A percentile compares a stretch with the other conserved stretches of the same genome.
Evolutionary conservation across 2,329 filamentous ascomycete genomes (phyloP).

Genomic region (Colletotrichum sp.): DNA sequence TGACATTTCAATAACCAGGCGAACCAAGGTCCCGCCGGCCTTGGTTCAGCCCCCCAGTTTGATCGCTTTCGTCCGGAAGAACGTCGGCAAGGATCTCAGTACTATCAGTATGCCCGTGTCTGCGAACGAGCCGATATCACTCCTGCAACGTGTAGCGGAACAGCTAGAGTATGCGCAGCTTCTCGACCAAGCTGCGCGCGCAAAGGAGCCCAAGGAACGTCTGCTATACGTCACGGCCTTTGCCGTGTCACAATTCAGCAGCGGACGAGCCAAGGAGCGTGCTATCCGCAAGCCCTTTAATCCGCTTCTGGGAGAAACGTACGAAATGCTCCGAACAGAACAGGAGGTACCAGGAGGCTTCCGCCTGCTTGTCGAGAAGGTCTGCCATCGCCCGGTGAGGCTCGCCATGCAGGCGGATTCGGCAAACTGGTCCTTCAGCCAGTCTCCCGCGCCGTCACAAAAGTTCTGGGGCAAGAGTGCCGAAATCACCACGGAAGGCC

Average conservation of each 20-base stretch:
- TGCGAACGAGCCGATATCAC: conserved; percentile 88
- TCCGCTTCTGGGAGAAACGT: conserved; percentile 94
- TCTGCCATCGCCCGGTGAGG: conserved; percentile 89
- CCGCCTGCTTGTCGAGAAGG: conserved; percentile 93
- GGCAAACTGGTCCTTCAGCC: conserved; percentile 82
- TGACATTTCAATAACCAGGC: conserved; percentile 65
- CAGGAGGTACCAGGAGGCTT: conserved; percentile 75
- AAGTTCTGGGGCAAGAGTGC: conserved; percentile 99
- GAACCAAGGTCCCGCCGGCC: conserved; percentile 73
- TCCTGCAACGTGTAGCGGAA: conserved; percentile 88
- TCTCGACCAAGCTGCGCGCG: conserved; percentile 75
- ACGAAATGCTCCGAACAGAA: conserved; percentile 87
- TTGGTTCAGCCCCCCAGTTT: conserved; percentile 85
- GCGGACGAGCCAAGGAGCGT: conserved; percentile 83
- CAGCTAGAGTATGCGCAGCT: conserved; percentile 89
- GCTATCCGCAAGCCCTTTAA: conserved; percentile 97
- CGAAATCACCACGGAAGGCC: conserved; percentile 91
- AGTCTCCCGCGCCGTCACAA: conserved; percentile 86
- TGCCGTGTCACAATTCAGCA: conserved; percentile 86
- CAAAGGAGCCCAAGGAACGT: conserved; percentile 68
- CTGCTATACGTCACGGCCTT: conserved; percentile 89
- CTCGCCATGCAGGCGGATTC: conserved; percentile 94
- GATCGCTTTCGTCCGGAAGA: conserved; percentile 94
- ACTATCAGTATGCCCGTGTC: conserved; percentile 98
- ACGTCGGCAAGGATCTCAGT: conserved; percentile 96